phyloP scores from a whole-genome alignment of 148 eudicot species.

The Silene latifolia region DNA sequence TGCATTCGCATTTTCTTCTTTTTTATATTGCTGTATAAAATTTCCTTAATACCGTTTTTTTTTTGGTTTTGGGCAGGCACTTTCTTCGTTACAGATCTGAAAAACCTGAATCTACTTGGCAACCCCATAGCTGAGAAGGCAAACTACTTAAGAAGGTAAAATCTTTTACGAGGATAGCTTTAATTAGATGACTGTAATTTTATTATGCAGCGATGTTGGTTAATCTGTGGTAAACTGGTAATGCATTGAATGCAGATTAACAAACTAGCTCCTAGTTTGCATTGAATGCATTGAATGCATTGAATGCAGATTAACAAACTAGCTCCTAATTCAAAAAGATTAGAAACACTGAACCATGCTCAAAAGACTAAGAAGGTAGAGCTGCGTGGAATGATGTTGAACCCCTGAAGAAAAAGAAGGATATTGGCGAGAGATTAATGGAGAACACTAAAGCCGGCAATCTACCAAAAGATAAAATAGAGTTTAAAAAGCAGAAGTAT shows the following conservation, averaged over 20 bases:
- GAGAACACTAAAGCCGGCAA: not conserved
- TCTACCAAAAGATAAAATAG: constrained; percentile 7
- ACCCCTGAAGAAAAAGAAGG: constrained; percentile 20
- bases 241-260: constrained; percentile 51
- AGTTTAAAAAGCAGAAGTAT: constrained; percentile 5
- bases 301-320: too few relatives aligned
- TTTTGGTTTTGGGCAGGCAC: constrained; percentile 43
- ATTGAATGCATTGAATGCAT: too few relatives aligned
- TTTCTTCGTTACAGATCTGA: constrained; percentile 62
- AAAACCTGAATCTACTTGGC: constrained; percentile 70
- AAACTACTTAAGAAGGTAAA: constrained; percentile 57
- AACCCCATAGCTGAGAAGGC: constrained; percentile 79
- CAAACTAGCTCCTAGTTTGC: constrained; percentile 62
- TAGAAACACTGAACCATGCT: constrained; percentile 40
- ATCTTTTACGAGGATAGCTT: not conserved
- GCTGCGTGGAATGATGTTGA: constrained; percentile 1
- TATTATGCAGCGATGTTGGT: not conserved
- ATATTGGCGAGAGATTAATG: constrained; percentile 7
- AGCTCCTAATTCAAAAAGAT: constrained; percentile 67
- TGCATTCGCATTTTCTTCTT: not conserved
- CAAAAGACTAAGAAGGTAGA: constrained; percentile 31
- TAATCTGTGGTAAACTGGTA: not conserved
- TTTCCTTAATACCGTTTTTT: not conserved
- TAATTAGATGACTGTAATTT: not conserved
- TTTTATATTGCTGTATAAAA: not conserved